Evolutionary conservation across 2,329 filamentous ascomycete species (phyloP), one percentile per base, ranked within the genome.

Genomic region (Pyricularia sp.): DNA sequence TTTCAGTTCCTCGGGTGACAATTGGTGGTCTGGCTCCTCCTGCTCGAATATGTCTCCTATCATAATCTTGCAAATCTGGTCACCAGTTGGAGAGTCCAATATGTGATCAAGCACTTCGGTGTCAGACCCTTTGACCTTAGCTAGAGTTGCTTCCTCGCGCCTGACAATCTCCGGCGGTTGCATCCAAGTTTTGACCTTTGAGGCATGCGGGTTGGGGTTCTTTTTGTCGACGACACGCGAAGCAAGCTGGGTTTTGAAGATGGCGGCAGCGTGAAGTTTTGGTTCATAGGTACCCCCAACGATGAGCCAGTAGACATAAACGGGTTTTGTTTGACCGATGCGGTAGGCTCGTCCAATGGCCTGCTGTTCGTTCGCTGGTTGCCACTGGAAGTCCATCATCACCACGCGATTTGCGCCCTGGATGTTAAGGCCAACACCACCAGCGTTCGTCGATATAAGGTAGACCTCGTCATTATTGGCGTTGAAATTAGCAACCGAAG

Each of bases 341-440:
- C 94, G 91, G 77, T 95, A 97, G 0, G 92, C 90, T 68, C 94
- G 86, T 1, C 93, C 94, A 67, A 97, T 87, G 1, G 94, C 94
- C 78, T 97, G 94, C 74, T 93, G 90, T 77, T 97, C 94, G 75
- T 89, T 84, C 5, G 88, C 85, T 0, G 94, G 94, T 71, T 94
- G 95, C 79, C 89, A 97, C 70, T 85, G 83, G 74, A 91, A 92
- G 76, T 97, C 94, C 69, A 96, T 91, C 25, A 97, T 90, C 25
- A 97, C 85, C 0, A 97, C 92, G 25, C 94, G 87, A 76, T 93
- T 97, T 0, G 94, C 94, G 1, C 90, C 89, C 59, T 87, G 86
- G 14, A 97, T 90, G 70, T 97, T 97, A 66, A 97, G 82, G 0
- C 94, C 94, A 1, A 93, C 81, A 0, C 93, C 92, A 26, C 93